Evolutionary conservation across 768 basidiomycete genomes (phyloP), one percentile per base, ranked within the genome.

Genomic region (Hemileccinum impolitum): DNA sequence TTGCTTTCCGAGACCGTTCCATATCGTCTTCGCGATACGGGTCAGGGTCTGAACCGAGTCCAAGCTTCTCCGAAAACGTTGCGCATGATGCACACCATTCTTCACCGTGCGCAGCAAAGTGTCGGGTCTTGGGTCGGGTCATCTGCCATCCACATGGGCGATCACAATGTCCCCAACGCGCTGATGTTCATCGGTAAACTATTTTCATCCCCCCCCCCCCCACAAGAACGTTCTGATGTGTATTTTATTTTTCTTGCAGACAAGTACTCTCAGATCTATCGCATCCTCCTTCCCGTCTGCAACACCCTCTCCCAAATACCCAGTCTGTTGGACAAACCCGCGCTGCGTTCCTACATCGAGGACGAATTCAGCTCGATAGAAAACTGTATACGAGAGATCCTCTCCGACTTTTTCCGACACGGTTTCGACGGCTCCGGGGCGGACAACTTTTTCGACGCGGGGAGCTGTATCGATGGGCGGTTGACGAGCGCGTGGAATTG

Each of bases 401-500:
- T 92, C 40, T 74, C 79, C 26, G 90, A 93, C 66, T 91, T 93
- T 72, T 92, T 92, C 70, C 75, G 85, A 41, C 90, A 93, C 57
- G 90, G 84, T 1, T 92, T 92, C 62, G 90, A 93, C 65, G 90
- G 90, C 1, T 89, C 87, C 21, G 90, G 90, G n/a, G 90, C 90
- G 3, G 90, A 91, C 61, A 91, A 90, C 65, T 91, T 89, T 72
- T 90, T 86, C 63, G 90, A 92, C 62, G 90, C 90, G 34, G 89
- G 90, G 15, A 89, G 86, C 19, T 80, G 78, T 57, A 91, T 92
- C 56, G 90, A 92, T 59, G 90, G 90, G 12, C 77, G 90, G 4
- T 67, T 93, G 59, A 93, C 90, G 26, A 90, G 88, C 64, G 90
- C 90, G 4, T 93, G 90, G 90, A 90, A 93, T 63, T 93, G 90